Evolutionary conservation across 805 yeast genomes (phyloP).

Genomic region (Suhomyces xylopsoci): DNA sequence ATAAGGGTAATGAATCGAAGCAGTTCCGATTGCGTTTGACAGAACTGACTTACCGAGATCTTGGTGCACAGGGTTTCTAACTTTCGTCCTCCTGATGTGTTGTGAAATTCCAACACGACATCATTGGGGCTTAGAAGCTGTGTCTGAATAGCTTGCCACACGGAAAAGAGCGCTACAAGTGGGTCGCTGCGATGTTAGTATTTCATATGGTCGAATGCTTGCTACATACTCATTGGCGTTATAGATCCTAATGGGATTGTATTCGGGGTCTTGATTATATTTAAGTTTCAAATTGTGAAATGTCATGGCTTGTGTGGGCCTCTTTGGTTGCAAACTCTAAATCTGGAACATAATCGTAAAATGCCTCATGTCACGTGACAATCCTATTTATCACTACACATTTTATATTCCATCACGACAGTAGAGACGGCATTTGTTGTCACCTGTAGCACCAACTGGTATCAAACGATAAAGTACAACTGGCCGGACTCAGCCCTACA

Average conservation of each 20-base stretch:
- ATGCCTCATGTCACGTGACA: neutral
- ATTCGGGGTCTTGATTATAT: neutral
- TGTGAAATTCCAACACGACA: neutral
- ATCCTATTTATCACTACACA: neutral
- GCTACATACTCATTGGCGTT: neutral
- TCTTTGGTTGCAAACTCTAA: neutral
- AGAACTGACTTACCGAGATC: neutral
- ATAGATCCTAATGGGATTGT: neutral
- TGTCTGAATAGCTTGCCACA: neutral
- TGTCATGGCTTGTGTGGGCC: neutral
- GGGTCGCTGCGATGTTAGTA: neutral
- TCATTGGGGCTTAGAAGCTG: neutral
- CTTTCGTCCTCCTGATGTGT: neutral
- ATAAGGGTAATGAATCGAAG: slow-evolving; percentile 1
- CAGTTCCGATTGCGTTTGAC: neutral
- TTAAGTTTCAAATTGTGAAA: neutral
- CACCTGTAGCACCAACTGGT: neutral
- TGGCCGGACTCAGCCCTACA: neutral
- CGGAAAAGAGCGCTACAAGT: neutral
- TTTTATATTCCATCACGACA: neutral
- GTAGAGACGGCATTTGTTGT: neutral
- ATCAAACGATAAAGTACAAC: neutral
- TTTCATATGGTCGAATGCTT: neutral
- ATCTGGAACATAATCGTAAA: neutral
- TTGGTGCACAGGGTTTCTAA: neutral